Evolutionary conservation across 2,329 filamentous ascomycete genomes (phyloP).

Genomic region (Orbilia brochopaga): DNA sequence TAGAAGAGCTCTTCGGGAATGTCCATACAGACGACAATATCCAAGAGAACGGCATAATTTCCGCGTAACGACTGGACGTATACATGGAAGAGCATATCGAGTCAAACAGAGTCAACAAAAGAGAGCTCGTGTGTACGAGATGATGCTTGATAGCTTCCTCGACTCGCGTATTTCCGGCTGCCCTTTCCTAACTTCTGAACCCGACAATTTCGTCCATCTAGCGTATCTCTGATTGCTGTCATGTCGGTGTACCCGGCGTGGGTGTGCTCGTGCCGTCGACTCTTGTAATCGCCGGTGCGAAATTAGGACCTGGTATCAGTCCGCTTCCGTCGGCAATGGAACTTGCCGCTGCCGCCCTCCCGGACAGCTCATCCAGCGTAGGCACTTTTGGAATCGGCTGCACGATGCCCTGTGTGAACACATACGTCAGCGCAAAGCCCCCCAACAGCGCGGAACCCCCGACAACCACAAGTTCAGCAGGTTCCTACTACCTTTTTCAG

Average conservation of each 20-base stretch:
- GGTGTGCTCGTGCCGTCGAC: slow-evolving; percentile 5
- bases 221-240: background rate
- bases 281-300: background rate
- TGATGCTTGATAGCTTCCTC: too few species aligned
- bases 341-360: background rate
- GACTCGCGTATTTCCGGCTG: too few species aligned
- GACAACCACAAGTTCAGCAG: slow-evolving; percentile 1
- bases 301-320: background rate
- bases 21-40: too few species aligned
- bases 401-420: slow-evolving; percentile 17
- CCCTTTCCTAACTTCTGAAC: too few species aligned
- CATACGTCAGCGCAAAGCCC: background rate
- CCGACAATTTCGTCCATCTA: background rate
- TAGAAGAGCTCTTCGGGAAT: too few species aligned
- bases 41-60: too few species aligned
- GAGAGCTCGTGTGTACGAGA: too few species aligned
- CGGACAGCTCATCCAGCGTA: slow-evolving; percentile 12
- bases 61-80: too few species aligned
- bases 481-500: slow-evolving; percentile 39
- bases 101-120: too few species aligned
- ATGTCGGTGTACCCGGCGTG: slow-evolving; percentile 30
- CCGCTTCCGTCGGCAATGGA: background rate
- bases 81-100: too few species aligned
- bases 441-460: background rate
- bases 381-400: slow-evolving; percentile 23